phyloP scores from a whole-genome alignment of 2,329 filamentous ascomycete species.

The Claviceps sp. region DNA sequence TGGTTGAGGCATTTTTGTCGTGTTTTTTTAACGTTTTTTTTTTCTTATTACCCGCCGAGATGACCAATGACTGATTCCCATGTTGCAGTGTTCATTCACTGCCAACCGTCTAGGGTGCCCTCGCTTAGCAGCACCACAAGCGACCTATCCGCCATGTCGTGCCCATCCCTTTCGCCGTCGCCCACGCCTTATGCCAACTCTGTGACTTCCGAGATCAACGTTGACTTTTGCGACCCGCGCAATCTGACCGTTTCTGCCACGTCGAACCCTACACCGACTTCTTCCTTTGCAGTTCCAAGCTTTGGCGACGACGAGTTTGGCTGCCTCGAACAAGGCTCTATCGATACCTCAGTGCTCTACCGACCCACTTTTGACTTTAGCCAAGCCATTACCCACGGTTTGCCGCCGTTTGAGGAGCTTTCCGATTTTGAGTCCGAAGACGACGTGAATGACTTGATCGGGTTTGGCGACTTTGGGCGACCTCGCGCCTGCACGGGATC shows the following conservation, averaged over 20 bases:
- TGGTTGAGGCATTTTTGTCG: background rate
- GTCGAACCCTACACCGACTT: constrained; percentile 34
- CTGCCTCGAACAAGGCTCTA: constrained; percentile 33
- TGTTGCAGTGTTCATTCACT: constrained; percentile 34
- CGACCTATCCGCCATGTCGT: constrained; percentile 63
- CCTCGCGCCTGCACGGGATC: constrained; percentile 55
- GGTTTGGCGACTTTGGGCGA: constrained; percentile 55
- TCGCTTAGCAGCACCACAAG: constrained; percentile 51
- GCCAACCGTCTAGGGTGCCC: constrained; percentile 33
- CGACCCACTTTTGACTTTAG: constrained; percentile 38
- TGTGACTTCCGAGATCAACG: constrained; percentile 53
- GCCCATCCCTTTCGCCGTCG: constrained; percentile 77
- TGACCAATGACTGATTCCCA: constrained; percentile 21
- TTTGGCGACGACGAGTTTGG: constrained; percentile 51
- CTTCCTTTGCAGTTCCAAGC: constrained; percentile 53
- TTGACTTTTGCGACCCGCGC: constrained; percentile 84
- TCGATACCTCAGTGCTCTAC: constrained; percentile 27
- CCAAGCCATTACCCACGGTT: constrained; percentile 36
- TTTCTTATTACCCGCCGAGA: constrained; percentile 1
- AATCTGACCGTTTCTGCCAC: constrained; percentile 62
- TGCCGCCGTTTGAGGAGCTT: constrained; percentile 74
- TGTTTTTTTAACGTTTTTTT: background rate
- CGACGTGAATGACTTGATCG: constrained; percentile 62
- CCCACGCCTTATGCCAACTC: constrained; percentile 66
- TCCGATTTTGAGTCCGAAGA: constrained; percentile 87